phyloP scores from a whole-genome alignment of 2,329 filamentous ascomycete species.

The Colletotrichum sansevieriae region DNA sequence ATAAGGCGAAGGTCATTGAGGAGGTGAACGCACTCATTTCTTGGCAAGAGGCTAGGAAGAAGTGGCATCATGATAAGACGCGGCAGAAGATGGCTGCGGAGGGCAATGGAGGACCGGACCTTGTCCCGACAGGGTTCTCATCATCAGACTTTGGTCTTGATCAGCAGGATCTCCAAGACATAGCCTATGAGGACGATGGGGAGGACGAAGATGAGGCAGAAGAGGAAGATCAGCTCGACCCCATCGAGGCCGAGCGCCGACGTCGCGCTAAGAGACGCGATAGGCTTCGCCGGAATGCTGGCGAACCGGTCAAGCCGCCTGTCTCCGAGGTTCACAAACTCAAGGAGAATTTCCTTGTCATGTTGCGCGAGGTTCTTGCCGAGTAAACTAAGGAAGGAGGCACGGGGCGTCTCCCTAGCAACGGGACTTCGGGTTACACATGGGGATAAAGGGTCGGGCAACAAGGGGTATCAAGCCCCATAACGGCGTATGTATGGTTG shows the following conservation, averaged over 20 bases:
- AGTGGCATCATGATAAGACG: conserved; percentile 98
- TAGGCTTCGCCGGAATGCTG: conserved; percentile 81
- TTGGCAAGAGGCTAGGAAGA: conserved; percentile 96
- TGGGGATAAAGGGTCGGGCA: conserved; percentile 31
- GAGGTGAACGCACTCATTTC: conserved; percentile 90
- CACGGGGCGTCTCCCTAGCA: conserved; percentile 22
- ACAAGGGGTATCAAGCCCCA: conserved; percentile 33
- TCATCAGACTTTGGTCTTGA: conserved; percentile 92
- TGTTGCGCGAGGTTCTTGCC: conserved; percentile 85
- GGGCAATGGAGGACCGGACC: conserved; percentile 63
- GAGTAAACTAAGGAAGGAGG: conserved; percentile 60
- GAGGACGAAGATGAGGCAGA: conserved; percentile 77
- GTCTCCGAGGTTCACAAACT: conserved; percentile 86
- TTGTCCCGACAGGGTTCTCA: conserved; percentile 74
- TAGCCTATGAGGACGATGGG: conserved; percentile 80
- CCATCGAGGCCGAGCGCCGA: conserved; percentile 87
- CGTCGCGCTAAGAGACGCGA: conserved; percentile 83
- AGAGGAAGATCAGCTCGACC: conserved; percentile 83
- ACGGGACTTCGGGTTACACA: conserved; percentile 28
- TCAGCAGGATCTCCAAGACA: conserved; percentile 86
- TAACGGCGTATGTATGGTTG: conserved; percentile 29
- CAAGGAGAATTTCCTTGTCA: conserved; percentile 81
- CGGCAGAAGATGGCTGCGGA: conserved; percentile 98
- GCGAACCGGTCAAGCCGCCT: conserved; percentile 84
- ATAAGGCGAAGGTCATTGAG: conserved; percentile 77